A percentile compares a stretch with the other conserved stretches of the same genome.
phyloP scores from a whole-genome alignment of 108 stramenopile genomes.

The Epipyxis sp. region DNA sequence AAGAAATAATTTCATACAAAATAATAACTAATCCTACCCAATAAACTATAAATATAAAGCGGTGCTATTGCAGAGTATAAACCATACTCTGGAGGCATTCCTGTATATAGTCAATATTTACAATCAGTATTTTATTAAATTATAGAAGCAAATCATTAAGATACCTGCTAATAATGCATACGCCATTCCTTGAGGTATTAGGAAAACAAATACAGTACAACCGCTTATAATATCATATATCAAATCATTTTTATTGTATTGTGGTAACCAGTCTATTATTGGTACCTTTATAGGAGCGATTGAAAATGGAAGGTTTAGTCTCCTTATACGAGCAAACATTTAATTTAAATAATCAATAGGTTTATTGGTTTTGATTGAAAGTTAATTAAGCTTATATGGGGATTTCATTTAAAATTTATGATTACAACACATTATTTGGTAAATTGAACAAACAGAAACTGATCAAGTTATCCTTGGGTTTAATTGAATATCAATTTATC shows the following conservation, averaged over 20 bases:
- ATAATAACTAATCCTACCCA: no score
- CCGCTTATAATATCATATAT: slow-evolving; percentile 57
- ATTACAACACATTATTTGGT: no score
- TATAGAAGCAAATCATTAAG: slow-evolving; percentile 73
- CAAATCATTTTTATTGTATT: not conserved
- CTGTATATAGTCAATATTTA: slow-evolving; percentile 74
- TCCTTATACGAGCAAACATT: no score
- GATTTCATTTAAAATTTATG: no score
- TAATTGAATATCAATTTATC: no score
- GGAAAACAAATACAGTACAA: slow-evolving; percentile 72
- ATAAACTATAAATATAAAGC: not conserved
- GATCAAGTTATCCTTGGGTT: no score
- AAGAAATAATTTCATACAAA: no score
- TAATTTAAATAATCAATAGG: no score
- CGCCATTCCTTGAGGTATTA: slow-evolving; percentile 76
- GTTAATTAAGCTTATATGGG: no score
- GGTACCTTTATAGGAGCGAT: not conserved
- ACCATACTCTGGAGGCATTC: not conserved
- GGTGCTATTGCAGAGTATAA: not conserved
- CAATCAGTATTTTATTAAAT: slow-evolving; percentile 68
- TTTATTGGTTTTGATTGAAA: no score
- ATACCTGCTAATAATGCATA: slow-evolving; percentile 80
- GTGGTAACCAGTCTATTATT: slow-evolving; percentile 22
- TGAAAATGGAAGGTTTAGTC: no score
- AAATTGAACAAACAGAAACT: no score